These are phyloP conservation scores for Podaxis pistillaris DNA, from an alignment of 768 basidiomycete species.

Conservation along the genomic window DNA sequence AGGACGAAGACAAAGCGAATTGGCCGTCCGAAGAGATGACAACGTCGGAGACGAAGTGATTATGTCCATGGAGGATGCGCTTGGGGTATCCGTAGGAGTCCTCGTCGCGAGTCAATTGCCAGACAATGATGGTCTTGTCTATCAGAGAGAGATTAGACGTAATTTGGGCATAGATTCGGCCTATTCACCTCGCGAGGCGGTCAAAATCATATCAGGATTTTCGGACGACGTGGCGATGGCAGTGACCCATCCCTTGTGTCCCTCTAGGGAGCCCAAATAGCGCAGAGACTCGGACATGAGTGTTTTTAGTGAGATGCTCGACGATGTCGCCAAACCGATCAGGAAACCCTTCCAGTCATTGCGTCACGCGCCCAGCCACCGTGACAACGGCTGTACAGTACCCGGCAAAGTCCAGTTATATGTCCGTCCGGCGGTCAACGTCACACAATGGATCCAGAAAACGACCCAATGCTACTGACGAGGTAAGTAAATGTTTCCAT, in stretches of 20 bases:
- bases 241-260: conserved; percentile 98
- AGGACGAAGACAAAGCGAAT: conserved; percentile 97
- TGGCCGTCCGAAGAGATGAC: conserved; percentile 99
- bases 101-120: conserved; percentile 95
- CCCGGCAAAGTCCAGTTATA: conserved; percentile 27
- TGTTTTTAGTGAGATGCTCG: conserved; percentile 29
- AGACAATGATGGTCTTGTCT: conserved; percentile 99
- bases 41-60: conserved; percentile 98
- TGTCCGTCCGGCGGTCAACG: neutral
- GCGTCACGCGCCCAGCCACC: conserved; percentile 57
- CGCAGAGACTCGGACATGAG: conserved; percentile 82
- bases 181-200: conserved; percentile 86
- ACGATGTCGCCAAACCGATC: conserved; percentile 30
- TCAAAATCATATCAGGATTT: conserved; percentile 99
- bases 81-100: conserved; percentile 94
- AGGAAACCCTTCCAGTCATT: conserved; percentile 17
- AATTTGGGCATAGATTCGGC: conserved; percentile 21
- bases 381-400: conserved; percentile 63
- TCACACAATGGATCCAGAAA: neutral
- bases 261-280: conserved; percentile 88
- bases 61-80: conserved; percentile 96
- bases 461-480: neutral
- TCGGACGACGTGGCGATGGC: conserved; percentile 98
- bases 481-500: neutral
- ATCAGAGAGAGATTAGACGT: conserved; percentile 27